These are phyloP conservation scores for Kluyveromyces siamensis DNA, from an alignment of 805 yeast genomes.

Conservation along the genomic window DNA sequence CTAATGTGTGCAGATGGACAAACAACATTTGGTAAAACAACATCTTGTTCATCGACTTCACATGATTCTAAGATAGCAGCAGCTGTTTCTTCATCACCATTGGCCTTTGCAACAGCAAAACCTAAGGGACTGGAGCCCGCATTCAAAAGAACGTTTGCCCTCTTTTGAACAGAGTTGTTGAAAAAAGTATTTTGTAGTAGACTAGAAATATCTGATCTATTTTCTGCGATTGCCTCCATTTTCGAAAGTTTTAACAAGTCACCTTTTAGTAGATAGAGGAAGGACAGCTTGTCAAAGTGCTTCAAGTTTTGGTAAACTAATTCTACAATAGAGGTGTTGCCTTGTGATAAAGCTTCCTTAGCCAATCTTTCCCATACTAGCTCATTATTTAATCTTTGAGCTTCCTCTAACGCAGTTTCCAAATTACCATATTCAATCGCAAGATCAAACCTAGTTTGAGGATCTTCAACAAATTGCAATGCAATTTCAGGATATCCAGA, in stretches of 20 bases:
- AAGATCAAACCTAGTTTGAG: constrained; percentile 90
- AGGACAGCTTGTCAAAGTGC: constrained; percentile 80
- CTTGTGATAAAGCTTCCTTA: constrained; percentile 81
- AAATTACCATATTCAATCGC: constrained; percentile 92
- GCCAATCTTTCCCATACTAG: constrained; percentile 76
- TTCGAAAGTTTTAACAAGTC: constrained; percentile 63
- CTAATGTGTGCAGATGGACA: constrained; percentile 37
- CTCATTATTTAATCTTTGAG: constrained; percentile 59
- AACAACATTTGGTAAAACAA: constrained; percentile 48
- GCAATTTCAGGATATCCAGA: constrained; percentile 97
- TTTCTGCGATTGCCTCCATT: constrained; percentile 86
- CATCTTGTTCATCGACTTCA: constrained; percentile 53
- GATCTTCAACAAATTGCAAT: constrained; percentile 90
- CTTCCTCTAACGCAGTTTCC: constrained; percentile 80
- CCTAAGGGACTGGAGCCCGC: constrained; percentile 85
- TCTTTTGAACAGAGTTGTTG: constrained; percentile 62
- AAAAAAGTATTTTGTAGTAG: constrained; percentile 77
- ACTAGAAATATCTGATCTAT: constrained; percentile 71
- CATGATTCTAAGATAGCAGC: constrained; percentile 60
- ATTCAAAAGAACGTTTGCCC: constrained; percentile 64
- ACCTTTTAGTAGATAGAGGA: constrained; percentile 80
- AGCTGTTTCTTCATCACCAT: constrained; percentile 72
- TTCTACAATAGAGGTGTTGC: constrained; percentile 79
- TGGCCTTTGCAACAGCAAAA: constrained; percentile 82
- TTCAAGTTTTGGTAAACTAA: constrained; percentile 81